Conservation (phyloP, 1,284 basidiomycete species). For the Heterobasidion parviporum region DNA sequence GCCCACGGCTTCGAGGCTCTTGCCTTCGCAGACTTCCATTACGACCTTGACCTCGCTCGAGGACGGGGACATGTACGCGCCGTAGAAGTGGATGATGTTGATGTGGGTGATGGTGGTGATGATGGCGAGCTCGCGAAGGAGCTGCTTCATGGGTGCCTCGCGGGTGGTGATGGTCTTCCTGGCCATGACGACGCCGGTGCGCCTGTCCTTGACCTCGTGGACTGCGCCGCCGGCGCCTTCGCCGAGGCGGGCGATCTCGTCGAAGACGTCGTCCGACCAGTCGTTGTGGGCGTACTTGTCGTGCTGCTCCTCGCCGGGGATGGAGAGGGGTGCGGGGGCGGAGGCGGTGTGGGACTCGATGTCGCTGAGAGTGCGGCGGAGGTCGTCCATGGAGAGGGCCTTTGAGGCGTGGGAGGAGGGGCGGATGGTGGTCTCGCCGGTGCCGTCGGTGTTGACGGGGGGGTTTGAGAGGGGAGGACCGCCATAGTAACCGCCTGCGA, state of each 20-base stretch:
- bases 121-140: slow-evolving; percentile 89
- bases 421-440: slow-evolving; percentile 47
- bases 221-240: slow-evolving; percentile 97
- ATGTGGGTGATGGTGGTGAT: slow-evolving; percentile 79
- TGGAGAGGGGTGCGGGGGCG: slow-evolving; percentile 8
- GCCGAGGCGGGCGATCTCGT: slow-evolving; percentile 71
- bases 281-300: slow-evolving; percentile 20
- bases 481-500: slow-evolving; percentile 24
- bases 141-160: slow-evolving; percentile 88
- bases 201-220: slow-evolving; percentile 79
- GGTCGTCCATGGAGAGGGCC: slow-evolving; percentile 22
- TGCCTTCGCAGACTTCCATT: slow-evolving; percentile 92
- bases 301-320: slow-evolving; percentile 8
- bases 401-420: slow-evolving; percentile 16
- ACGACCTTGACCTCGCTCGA: slow-evolving; percentile 92
- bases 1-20: slow-evolving; percentile 81
- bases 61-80: slow-evolving; percentile 90
- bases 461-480: slow-evolving; percentile 23
- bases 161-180: slow-evolving; percentile 95
- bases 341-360: slow-evolving; percentile 18
- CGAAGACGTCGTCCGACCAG: slow-evolving; percentile 66
- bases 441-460: slow-evolving; percentile 27
- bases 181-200: slow-evolving; percentile 77
- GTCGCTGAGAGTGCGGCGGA: slow-evolving; percentile 25
- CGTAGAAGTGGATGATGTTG: slow-evolving; percentile 91